phyloP scores from a whole-genome alignment of 148 eudicot genomes.

The Camellia japonica region DNA sequence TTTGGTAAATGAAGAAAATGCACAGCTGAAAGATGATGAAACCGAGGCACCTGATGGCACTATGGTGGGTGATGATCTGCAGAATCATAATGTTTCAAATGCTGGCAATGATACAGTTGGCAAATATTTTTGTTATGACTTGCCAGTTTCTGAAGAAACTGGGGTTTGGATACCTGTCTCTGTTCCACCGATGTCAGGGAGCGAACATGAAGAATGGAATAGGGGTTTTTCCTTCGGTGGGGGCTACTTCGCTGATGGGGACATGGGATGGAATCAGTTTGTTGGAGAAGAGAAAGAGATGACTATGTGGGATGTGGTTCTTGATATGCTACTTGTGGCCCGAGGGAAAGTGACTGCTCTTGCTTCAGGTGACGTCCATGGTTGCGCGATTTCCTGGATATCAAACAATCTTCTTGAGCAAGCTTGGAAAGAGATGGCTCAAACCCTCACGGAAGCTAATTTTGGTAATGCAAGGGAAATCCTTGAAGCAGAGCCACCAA shows the following conservation, averaged over 20 bases:
- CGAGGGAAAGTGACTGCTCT: conserved; percentile 59
- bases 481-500: conserved; percentile 61
- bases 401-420: conserved; percentile 49
- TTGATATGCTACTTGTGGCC: conserved; percentile 52
- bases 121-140: conserved; percentile 44
- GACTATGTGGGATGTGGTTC: conserved; percentile 75
- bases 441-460: conserved; percentile 66
- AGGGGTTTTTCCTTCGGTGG: conserved; percentile 38
- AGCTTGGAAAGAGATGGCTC: conserved; percentile 72
- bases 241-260: conserved; percentile 49
- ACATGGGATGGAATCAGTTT: conserved; percentile 64
- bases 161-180: conserved; percentile 70
- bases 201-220: conserved; percentile 40
- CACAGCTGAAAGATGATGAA: not conserved
- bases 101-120: conserved; percentile 22
- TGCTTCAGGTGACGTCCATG: conserved; percentile 53
- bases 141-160: conserved; percentile 61
- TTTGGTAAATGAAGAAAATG: conserved; percentile 9
- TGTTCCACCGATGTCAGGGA: conserved; percentile 54
- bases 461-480: conserved; percentile 45
- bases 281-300: conserved; percentile 59
- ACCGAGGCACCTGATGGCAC: not conserved
- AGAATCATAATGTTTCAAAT: conserved; percentile 1
- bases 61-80: not conserved
- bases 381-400: conserved; percentile 47